Conservation (phyloP, 2,329 filamentous ascomycete species). For the Fusarium nisikadoi region DNA sequence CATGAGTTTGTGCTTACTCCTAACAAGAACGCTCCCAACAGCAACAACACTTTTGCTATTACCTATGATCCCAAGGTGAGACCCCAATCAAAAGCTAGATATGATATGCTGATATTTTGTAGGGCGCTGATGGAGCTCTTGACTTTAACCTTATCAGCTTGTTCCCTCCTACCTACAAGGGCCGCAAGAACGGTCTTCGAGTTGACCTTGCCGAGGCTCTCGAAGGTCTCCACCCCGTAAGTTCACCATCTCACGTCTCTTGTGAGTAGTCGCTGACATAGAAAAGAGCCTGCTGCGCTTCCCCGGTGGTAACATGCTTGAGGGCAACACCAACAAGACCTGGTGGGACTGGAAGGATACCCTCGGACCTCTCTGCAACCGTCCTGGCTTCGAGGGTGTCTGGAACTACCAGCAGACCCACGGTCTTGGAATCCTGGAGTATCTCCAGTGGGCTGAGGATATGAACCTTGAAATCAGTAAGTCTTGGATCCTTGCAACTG, state of each 20-base stretch:
- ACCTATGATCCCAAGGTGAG: conserved; percentile 57
- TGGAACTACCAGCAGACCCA: conserved; percentile 72
- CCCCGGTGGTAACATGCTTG: conserved; percentile 73
- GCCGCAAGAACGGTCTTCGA: conserved; percentile 66
- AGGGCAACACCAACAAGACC: conserved; percentile 55
- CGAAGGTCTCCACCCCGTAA: conserved; percentile 61
- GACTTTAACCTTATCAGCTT: conserved; percentile 69
- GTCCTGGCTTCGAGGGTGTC: conserved; percentile 65
- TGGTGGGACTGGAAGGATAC: conserved; percentile 65
- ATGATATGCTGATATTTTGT: background rate
- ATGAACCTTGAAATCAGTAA: conserved; percentile 64
- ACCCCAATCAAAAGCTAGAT: fast-evolving
- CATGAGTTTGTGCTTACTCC: conserved; percentile 59
- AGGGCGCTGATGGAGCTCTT: conserved; percentile 56
- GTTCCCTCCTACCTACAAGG: conserved; percentile 70
- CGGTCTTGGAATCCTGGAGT: conserved; percentile 71
- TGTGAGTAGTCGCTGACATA: fast-evolving
- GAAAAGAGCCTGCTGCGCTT: conserved; percentile 67
- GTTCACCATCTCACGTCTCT: background rate
- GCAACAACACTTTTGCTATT: conserved; percentile 66
- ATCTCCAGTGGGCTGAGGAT: conserved; percentile 70
- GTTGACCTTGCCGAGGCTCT: conserved; percentile 65
- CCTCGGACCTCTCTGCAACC: conserved; percentile 62
- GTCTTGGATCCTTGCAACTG: conserved; percentile 6
- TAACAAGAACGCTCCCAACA: conserved; percentile 59